Evolutionary conservation across 1,284 basidiomycete species (phyloP), one percentile per base, ranked within the genome.

Genomic region (Pseudozyma sp.): DNA sequence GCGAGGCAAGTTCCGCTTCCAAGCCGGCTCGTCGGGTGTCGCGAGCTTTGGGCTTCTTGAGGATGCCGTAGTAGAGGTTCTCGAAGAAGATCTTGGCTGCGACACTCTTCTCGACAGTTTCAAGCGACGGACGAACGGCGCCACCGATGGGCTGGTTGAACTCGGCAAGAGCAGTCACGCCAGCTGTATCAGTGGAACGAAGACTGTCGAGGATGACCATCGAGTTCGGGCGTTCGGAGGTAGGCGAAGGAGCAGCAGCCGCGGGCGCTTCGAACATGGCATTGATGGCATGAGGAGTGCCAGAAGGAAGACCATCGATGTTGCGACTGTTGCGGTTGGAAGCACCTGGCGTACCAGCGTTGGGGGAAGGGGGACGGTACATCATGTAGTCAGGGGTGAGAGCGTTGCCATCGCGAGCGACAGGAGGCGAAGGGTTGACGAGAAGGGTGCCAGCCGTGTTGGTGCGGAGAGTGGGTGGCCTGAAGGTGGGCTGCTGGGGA

Each of bases 71-170:
- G 85, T 98, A 99, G 49, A 95, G 89, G 80, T 95, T 96, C 88
- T 99, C 95, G 86, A 98, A 97, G 88, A 91, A 97, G 85, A 98
- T 93, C 83, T 93, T 91, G 54, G 92, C 91, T 12, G 94, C 92
- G 51, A 95, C 93, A 57, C 94, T 93, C 85, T 92, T 94, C 86
- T 98, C 95, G 81, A 98, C 88, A 16, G 96, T 97, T 49, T 91
- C 89, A 52, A 98, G 88, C 52, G 93, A 94, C 11, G 80, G 80
- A 6, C 77, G 71, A 34, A 79, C 43, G 9, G 70, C 72, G 2
- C 68, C 70, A 39, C 67, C 72, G 38, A 59, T 57, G 19, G 75
- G 60, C 48, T 68, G 57, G 6, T 39, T 5, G 38, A 65, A 69
- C 1, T 70, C 58, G 39, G 61, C 65, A n/a, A 76, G 69, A 16